These are phyloP conservation scores for Penicillium dipodomyicola DNA, from an alignment of 495 filamentous ascomycete genomes.

Conservation along the genomic window DNA sequence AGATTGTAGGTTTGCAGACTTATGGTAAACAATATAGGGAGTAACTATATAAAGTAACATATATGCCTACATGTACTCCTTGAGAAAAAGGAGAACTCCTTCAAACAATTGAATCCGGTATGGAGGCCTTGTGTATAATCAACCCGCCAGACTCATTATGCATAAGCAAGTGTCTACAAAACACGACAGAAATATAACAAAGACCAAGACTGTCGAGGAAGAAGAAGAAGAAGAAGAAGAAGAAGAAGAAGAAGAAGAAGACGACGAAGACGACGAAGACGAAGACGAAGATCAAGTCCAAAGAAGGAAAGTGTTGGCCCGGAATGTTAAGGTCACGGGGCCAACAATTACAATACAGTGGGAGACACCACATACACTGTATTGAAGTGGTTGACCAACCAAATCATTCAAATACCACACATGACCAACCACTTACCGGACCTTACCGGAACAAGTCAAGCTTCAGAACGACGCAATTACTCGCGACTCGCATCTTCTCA, in stretches of 20 bases:
- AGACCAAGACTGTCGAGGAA: too few relatives aligned
- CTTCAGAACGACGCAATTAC: slow-evolving; percentile 14
- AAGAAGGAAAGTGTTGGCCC: background rate
- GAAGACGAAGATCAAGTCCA: background rate
- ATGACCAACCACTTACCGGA: slow-evolving; percentile 16
- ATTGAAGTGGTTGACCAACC: slow-evolving; percentile 15
- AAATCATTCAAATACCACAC: slow-evolving; percentile 3
- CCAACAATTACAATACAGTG: slow-evolving; percentile 15
- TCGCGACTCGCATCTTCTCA: slow-evolving; percentile 21
- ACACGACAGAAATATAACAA: too few relatives aligned
- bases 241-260: too few relatives aligned
- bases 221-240: too few relatives aligned
- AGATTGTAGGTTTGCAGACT: background rate
- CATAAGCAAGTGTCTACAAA: too few relatives aligned
- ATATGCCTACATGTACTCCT: too few relatives aligned
- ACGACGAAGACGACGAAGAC: too few relatives aligned
- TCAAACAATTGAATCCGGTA: too few relatives aligned
- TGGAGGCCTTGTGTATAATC: too few relatives aligned
- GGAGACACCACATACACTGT: slow-evolving; percentile 4
- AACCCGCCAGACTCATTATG: too few relatives aligned
- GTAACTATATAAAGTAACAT: too few relatives aligned
- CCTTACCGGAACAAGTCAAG: slow-evolving; percentile 32
- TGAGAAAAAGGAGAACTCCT: too few relatives aligned
- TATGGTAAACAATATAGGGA: background rate
- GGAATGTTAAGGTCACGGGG: slow-evolving; percentile 23